phyloP scores from a whole-genome alignment of 805 yeast species.

The Kodamaea kakaduensis region DNA sequence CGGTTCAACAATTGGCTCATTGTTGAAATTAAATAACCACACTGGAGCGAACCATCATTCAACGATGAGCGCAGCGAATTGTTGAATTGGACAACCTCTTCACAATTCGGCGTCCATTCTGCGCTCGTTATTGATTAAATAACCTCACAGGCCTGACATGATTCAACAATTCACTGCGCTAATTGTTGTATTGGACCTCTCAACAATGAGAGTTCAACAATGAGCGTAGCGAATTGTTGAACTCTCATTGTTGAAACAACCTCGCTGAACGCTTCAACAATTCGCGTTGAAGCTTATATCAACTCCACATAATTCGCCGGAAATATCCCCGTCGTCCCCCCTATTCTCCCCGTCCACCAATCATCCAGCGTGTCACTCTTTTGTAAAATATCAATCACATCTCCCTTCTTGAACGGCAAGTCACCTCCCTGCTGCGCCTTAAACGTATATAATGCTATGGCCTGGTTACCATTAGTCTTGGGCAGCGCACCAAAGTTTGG shows the following conservation, averaged over 20 bases:
- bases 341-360: slow-evolving; percentile 97
- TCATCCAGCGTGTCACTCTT: slow-evolving; percentile 87
- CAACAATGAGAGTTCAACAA: too few species aligned
- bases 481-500: slow-evolving; percentile 37
- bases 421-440: slow-evolving; percentile 94
- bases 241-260: too few species aligned
- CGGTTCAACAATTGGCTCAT: too few species aligned
- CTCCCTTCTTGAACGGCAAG: slow-evolving; percentile 90
- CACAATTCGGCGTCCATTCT: too few species aligned
- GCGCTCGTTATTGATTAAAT: too few species aligned
- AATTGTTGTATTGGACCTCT: not conserved
- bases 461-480: slow-evolving; percentile 58
- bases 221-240: not conserved
- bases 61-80: too few species aligned
- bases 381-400: slow-evolving; percentile 79
- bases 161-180: not conserved
- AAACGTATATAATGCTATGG: slow-evolving; percentile 84
- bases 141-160: too few species aligned
- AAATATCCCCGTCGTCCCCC: slow-evolving; percentile 85
- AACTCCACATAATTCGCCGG: slow-evolving; percentile 96
- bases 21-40: too few species aligned
- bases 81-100: too few species aligned
- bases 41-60: too few species aligned
- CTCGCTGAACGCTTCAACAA: too few species aligned
- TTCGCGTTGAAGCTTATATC: slow-evolving; percentile 41